These are phyloP conservation scores for Dryadomyces quercivorus DNA, from an alignment of 2,329 filamentous ascomycete species.

Conservation along the genomic window DNA sequence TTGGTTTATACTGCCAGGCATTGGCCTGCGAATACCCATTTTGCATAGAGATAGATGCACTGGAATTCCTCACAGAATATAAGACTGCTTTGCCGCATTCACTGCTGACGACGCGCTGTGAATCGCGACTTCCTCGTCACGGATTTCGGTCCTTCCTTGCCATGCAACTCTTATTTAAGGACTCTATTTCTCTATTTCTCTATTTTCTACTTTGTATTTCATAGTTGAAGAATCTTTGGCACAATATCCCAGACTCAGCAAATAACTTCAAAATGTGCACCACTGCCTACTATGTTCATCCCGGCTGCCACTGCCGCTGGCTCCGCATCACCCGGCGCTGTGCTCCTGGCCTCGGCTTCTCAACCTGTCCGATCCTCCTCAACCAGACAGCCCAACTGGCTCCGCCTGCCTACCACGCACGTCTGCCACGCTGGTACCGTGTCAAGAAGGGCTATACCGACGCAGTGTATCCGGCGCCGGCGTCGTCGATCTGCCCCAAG, in stretches of 20 bases:
- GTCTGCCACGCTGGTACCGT: neutral
- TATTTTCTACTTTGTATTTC: too few species aligned
- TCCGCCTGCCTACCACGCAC: slow-evolving; percentile 19
- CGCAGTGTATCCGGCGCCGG: slow-evolving; percentile 15
- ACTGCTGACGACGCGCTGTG: neutral
- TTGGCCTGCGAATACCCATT: neutral
- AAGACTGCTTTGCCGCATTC: neutral
- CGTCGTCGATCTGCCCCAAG: slow-evolving; percentile 21
- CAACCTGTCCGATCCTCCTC: slow-evolving; percentile 30
- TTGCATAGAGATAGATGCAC: too few species aligned
- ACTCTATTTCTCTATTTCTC: too few species aligned
- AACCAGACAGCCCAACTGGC: slow-evolving; percentile 24
- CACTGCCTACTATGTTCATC: slow-evolving; percentile 35
- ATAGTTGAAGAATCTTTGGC: too few species aligned
- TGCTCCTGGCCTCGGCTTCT: slow-evolving; percentile 36
- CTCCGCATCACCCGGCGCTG: slow-evolving; percentile 33
- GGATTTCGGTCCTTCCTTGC: neutral
- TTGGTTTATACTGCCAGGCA: too few species aligned
- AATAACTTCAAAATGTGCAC: slow-evolving; percentile 34
- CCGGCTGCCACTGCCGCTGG: slow-evolving; percentile 40
- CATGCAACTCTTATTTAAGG: too few species aligned
- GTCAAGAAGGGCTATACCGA: neutral
- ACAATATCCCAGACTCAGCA: too few species aligned
- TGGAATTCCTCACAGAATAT: neutral
- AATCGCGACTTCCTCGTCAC: neutral